Evolutionary conservation across 2,329 filamentous ascomycete species (phyloP).

Genomic region (Dendryphion nanum): DNA sequence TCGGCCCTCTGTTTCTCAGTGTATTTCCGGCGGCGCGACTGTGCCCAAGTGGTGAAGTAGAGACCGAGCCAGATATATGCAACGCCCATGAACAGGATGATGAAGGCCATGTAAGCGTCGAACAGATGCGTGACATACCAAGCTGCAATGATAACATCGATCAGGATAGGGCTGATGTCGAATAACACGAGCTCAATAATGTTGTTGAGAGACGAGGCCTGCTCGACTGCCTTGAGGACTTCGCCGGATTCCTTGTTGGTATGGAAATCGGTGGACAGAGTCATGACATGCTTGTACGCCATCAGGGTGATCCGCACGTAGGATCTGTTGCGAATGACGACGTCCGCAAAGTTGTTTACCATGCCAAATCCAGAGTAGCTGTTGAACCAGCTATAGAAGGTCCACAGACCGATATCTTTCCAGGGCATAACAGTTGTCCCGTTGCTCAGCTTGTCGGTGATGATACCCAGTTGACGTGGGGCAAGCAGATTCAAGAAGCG

Average conservation of each 20-base stretch:
- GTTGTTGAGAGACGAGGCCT: constrained; percentile 59
- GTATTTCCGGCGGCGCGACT: constrained; percentile 39
- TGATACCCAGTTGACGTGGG: constrained; percentile 77
- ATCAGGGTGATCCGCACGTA: constrained; percentile 59
- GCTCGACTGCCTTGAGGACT: constrained; percentile 63
- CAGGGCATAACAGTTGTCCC: constrained; percentile 50
- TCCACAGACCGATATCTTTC: constrained; percentile 53
- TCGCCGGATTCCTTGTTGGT: constrained; percentile 64
- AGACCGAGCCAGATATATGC: constrained; percentile 54
- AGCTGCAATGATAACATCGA: constrained; percentile 62
- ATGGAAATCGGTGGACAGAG: constrained; percentile 70
- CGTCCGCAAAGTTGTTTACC: constrained; percentile 52
- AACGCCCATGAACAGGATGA: constrained; percentile 37
- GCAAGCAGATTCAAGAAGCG: constrained; percentile 75
- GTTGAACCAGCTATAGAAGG: constrained; percentile 47
- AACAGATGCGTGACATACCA: constrained; percentile 62
- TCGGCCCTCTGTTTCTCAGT: constrained; percentile 50
- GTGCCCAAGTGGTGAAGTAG: constrained; percentile 45
- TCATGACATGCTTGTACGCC: constrained; percentile 67
- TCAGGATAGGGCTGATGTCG: constrained; percentile 59
- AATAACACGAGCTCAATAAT: constrained; percentile 62
- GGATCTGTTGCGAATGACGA: constrained; percentile 57
- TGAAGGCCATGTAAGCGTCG: constrained; percentile 51
- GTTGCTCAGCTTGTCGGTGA: constrained; percentile 67
- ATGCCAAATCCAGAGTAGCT: constrained; percentile 53